Evolutionary conservation across 495 filamentous ascomycete genomes (phyloP).

Genomic region (Neurospora terricola): DNA sequence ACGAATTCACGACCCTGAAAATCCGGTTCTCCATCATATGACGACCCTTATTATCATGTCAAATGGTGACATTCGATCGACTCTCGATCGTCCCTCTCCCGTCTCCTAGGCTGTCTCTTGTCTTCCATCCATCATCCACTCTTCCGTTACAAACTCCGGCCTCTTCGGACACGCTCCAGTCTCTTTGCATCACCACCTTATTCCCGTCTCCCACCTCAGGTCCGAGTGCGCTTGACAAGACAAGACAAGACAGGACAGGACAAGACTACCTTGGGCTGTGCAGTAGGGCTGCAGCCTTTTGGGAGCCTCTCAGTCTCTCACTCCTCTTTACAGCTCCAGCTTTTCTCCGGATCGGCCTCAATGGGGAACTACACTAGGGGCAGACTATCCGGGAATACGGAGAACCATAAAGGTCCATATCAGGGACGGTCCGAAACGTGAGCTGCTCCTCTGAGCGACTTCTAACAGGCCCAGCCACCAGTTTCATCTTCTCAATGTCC

Average conservation of each 20-base stretch:
- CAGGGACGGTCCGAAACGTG: not conserved
- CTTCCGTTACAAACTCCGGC: not conserved
- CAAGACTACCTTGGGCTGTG: not conserved
- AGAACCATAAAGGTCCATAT: not conserved
- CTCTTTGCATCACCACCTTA: not conserved
- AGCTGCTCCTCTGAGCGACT: not conserved
- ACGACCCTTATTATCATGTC: not conserved
- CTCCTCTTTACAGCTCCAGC: not conserved
- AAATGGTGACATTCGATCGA: not conserved
- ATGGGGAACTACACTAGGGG: not conserved
- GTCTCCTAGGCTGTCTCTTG: not conserved
- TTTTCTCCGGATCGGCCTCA: not conserved
- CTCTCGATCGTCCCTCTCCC: not conserved
- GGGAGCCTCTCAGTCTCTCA: not conserved
- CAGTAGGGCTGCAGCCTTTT: not conserved
- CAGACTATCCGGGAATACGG: not conserved
- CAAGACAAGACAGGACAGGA: not conserved
- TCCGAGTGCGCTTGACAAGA: not conserved
- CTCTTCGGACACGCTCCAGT: not conserved
- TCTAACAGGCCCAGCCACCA: not conserved
- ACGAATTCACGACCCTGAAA: not conserved
- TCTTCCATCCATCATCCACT: not conserved
- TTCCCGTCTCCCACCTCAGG: not conserved
- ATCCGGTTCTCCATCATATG: not conserved
- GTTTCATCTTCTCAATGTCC: not conserved